Evolutionary conservation across 345 rosid species (phyloP), one percentile per base, ranked within the genome.

Genomic region (Citrus cavaleriei): DNA sequence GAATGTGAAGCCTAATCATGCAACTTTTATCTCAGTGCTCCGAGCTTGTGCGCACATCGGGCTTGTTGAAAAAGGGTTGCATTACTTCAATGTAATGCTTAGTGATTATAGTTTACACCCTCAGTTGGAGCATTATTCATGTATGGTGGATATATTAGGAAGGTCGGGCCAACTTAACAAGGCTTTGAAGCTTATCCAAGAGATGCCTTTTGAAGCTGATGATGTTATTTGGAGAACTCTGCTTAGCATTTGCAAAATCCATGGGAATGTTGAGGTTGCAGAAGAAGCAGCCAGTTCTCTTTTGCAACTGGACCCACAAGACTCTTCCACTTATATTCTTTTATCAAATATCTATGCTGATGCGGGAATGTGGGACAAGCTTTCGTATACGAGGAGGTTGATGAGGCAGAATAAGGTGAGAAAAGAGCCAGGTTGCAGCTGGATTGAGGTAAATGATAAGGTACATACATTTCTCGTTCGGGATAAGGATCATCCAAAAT

Each of bases 381-480:
- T 90, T 46, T 89, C 91, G 1, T 85, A 88, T 40, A 75, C 84
- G 84, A 88, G 99, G 86, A 91, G 84, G 78, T 84, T 81, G 40
- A 92, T 96, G 92, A 90, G 86, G 86, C 58, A 87, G 70, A 84
- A 81, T 21, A 91, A 84, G 83, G 86, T 92, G 54, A 93, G 87
- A 84, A 95, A 95, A 85, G 97, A 95, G 84, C 98, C 97, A 10
- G 98, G 98, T 68, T 95, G 96, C 81, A 93, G 99, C 85, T 93
- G 98, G 98, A 88, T 95, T 63, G 96, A 92, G 87, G 78, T 93
- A 32, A 92, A 88, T 82, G 94, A 92, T 72, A 95, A 88, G 83
- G 86, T 95, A 40, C 95, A 92, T 66, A 75, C 89, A 69, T 95
- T 95, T 84, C 90, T 89, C 70, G 87, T 81, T 66, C 90, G 88